A percentile compares a stretch with the other conserved stretches of the same genome.
These are phyloP conservation scores for Scutellaria minor DNA, from an alignment of 257 asterid genomes.

Conservation along the genomic window DNA sequence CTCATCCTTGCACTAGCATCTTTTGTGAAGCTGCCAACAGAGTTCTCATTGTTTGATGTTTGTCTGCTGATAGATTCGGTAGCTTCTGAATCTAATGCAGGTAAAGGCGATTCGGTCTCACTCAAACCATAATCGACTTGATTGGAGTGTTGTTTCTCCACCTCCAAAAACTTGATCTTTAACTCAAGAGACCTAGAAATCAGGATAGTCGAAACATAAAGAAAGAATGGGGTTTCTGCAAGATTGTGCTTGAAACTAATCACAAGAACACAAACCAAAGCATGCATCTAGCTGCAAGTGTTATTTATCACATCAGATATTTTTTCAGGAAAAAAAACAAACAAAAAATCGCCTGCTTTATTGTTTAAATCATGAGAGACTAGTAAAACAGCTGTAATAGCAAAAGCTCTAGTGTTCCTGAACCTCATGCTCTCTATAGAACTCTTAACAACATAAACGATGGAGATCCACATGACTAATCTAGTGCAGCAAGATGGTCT, in stretches of 20 bases:
- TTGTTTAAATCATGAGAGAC: not conserved
- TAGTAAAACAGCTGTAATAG: not conserved
- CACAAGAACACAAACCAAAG: not conserved
- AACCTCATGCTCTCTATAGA: not conserved
- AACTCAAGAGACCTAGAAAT: constrained; percentile 74
- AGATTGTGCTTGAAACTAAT: not conserved
- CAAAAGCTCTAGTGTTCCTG: no score
- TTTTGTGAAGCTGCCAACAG: constrained; percentile 80
- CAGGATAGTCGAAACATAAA: constrained; percentile 1
- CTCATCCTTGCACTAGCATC: constrained; percentile 42
- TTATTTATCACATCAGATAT: not conserved
- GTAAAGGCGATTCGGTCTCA: constrained; percentile 56
- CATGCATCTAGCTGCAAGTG: not conserved
- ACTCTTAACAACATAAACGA: not conserved
- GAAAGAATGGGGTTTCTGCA: not conserved
- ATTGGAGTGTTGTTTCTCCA: constrained; percentile 46
- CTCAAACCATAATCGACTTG: constrained; percentile 45
- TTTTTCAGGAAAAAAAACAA: no score
- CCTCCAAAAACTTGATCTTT: constrained; percentile 61
- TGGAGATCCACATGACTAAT: not conserved
- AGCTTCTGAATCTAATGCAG: constrained; percentile 55
- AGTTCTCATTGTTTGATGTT: constrained; percentile 62
- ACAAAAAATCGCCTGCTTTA: not conserved
- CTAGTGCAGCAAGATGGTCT: not conserved
- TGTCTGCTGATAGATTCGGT: constrained; percentile 57